A percentile compares a stretch with the other conserved stretches of the same genome.
These are phyloP conservation scores for Neobulgaria alba DNA, from an alignment of 2,329 filamentous ascomycete genomes.

Conservation along the genomic window DNA sequence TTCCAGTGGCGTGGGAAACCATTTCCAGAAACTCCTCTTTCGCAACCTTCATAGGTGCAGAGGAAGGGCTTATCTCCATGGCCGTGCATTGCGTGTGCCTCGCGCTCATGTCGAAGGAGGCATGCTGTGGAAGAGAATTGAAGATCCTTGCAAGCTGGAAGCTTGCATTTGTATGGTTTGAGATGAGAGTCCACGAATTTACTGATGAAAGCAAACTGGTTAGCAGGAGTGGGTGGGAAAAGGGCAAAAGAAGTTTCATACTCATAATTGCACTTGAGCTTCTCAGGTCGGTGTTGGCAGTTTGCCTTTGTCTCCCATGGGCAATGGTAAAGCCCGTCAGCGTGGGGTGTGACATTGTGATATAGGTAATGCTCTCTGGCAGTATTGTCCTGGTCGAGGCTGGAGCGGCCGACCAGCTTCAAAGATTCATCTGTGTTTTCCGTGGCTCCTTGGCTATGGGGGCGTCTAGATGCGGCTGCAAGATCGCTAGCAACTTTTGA, in stretches of 20 bases:
- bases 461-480: conserved; percentile 15
- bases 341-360: conserved; percentile 51
- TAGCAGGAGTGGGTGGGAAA: conserved; percentile 16
- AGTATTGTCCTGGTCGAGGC: conserved; percentile 27
- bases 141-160: conserved; percentile 70
- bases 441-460: conserved; percentile 15
- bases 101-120: conserved; percentile 86
- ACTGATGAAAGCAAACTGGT: conserved; percentile 39
- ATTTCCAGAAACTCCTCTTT: conserved; percentile 71
- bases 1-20: conserved; percentile 96
- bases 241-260: conserved; percentile 41
- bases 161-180: conserved; percentile 94
- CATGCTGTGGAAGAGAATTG: conserved; percentile 94
- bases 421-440: conserved; percentile 25
- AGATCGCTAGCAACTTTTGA: conserved; percentile 26
- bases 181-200: conserved; percentile 96
- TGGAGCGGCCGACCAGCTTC: conserved; percentile 24
- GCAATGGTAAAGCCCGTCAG: conserved; percentile 87
- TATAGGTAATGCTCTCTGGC: conserved; percentile 63
- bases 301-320: conserved; percentile 63
- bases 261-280: conserved; percentile 99
- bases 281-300: conserved; percentile 87
- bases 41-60: conserved; percentile 81
- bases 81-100: conserved; percentile 91
- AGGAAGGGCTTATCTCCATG: conserved; percentile 89